Conservation (phyloP, 352 stramenopile species). For the Phytophthora citricola region DNA sequence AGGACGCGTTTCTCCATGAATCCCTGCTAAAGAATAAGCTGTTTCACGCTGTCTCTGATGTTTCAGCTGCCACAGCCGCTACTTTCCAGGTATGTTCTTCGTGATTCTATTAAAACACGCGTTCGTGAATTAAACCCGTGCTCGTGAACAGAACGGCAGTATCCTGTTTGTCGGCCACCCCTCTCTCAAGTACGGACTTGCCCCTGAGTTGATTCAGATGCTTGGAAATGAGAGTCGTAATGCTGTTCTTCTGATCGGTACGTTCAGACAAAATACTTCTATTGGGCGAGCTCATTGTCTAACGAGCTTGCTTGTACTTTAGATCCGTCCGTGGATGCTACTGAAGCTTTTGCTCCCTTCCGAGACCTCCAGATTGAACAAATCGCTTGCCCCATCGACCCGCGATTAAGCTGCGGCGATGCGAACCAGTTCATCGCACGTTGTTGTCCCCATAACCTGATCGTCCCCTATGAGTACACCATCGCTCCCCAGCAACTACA, state of each 20-base stretch:
- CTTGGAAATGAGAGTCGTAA: conserved; percentile 70
- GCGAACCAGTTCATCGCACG: conserved; percentile 88
- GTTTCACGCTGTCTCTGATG: conserved; percentile 51
- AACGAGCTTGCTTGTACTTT: not conserved
- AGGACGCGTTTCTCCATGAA: conserved; percentile 76
- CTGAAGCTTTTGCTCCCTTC: conserved; percentile 62
- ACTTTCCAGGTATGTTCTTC: conserved; percentile 58
- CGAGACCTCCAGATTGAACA: conserved; percentile 75
- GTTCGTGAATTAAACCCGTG: not conserved
- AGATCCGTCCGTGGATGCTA: conserved; percentile 69
- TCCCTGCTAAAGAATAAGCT: conserved; percentile 55
- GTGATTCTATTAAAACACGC: not conserved
- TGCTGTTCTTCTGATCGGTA: conserved; percentile 76
- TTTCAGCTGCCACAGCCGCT: conserved; percentile 51
- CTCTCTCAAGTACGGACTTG: conserved; percentile 66
- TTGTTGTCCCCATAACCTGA: conserved; percentile 71
- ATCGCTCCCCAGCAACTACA: conserved; percentile 23
- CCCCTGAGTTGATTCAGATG: conserved; percentile 59
- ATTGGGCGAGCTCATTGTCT: not conserved
- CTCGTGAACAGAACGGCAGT: conserved; percentile 53
- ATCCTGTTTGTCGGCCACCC: conserved; percentile 82
- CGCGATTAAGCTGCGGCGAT: conserved; percentile 81
- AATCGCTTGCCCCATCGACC: conserved; percentile 79
- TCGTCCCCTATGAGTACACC: conserved; percentile 74
- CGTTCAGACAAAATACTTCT: conserved; percentile 1